phyloP scores from a whole-genome alignment of 163 green algal species.

The Scenedesmus sp. region DNA sequence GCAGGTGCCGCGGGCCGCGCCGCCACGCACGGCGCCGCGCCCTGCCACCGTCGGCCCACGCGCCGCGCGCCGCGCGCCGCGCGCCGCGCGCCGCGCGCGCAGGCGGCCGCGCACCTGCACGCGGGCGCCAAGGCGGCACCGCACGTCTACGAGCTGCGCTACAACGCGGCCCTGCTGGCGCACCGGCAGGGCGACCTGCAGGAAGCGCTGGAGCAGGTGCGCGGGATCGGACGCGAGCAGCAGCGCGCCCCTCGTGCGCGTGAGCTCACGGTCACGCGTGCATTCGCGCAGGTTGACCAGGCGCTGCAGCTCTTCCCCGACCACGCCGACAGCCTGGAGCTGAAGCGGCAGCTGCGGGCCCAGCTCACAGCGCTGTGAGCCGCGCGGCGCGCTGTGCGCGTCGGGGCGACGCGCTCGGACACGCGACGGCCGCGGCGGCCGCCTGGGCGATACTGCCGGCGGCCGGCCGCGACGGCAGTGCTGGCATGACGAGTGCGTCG shows the following conservation, averaged over 20 bases:
- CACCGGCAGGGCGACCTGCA: constrained; percentile 57
- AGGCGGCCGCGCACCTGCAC: constrained; percentile 12
- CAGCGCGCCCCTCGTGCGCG: no score
- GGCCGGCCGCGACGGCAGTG: no score
- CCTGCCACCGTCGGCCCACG: not conserved
- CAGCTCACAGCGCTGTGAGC: constrained; percentile 44
- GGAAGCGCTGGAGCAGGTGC: constrained; percentile 38
- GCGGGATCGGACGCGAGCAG: no score
- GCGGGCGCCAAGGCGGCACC: constrained; percentile 1
- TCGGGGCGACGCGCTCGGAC: no score
- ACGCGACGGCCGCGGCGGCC: no score
- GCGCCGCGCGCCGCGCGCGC: no score
- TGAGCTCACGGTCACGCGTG: not conserved
- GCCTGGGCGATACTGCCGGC: no score
- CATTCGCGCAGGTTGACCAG: constrained; percentile 53
- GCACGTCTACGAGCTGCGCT: constrained; percentile 78
- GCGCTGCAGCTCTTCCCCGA: constrained; percentile 69
- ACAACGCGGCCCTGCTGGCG: constrained; percentile 74
- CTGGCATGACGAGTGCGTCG: no score
- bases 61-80: no score
- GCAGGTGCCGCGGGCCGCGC: constrained; percentile 57
- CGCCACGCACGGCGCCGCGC: constrained; percentile 16
- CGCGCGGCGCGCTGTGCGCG: no score
- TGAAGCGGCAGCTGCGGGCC: constrained; percentile 66
- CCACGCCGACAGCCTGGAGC: constrained; percentile 76